phyloP scores from a whole-genome alignment of 1,284 basidiomycete genomes.

The Cutaneotrichosporon sp. region DNA sequence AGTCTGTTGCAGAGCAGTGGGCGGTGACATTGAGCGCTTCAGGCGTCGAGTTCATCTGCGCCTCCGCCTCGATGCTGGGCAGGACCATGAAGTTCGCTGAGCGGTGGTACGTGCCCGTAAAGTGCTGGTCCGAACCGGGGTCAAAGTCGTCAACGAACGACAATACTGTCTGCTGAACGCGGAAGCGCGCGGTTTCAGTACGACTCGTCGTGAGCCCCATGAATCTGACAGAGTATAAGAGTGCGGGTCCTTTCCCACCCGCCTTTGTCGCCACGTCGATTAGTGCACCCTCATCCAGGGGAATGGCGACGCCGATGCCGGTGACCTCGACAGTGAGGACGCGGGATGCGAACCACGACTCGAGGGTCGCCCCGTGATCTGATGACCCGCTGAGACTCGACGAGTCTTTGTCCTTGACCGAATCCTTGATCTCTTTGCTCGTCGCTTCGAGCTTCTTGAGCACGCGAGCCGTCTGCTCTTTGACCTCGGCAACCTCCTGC shows the following conservation, averaged over 20 bases:
- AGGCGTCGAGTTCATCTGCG: constrained; percentile 59
- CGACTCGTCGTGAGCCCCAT: constrained; percentile 66
- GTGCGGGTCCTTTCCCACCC: constrained; percentile 60
- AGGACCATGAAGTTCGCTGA: constrained; percentile 65
- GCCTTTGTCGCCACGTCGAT: constrained; percentile 55
- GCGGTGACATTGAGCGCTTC: constrained; percentile 60
- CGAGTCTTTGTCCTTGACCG: neutral
- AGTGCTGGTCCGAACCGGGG: constrained; percentile 64
- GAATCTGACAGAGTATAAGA: constrained; percentile 72
- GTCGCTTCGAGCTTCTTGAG: constrained; percentile 47
- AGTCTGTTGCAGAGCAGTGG: constrained; percentile 73
- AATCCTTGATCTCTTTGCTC: neutral
- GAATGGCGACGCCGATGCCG: constrained; percentile 79
- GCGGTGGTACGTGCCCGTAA: constrained; percentile 63
- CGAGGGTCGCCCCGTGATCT: constrained; percentile 5
- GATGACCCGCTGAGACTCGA: neutral
- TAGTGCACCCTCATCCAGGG: constrained; percentile 48
- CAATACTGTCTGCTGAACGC: constrained; percentile 66
- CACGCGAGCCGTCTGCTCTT: constrained; percentile 69
- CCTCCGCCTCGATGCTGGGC: constrained; percentile 66
- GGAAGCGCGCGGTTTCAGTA: constrained; percentile 71
- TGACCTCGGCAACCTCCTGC: constrained; percentile 71
- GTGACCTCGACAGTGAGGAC: constrained; percentile 61
- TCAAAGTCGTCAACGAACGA: constrained; percentile 82
- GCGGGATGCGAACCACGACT: constrained; percentile 63